These are phyloP conservation scores for Dryas integrifolia DNA, from an alignment of 331 rosid genomes.

Conservation along the genomic window DNA sequence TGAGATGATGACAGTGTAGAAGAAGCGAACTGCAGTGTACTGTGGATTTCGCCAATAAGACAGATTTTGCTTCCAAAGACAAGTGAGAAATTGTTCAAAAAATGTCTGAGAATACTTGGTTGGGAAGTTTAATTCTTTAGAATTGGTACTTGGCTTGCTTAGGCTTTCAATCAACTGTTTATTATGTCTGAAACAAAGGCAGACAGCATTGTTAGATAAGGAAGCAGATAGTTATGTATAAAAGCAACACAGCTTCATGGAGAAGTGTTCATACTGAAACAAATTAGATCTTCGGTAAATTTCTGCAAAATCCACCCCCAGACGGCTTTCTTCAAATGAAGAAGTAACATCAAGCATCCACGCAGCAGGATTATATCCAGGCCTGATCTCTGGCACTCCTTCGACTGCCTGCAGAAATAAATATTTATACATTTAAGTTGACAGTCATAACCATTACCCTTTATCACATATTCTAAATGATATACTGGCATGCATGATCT, in stretches of 20 bases:
- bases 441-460: not conserved
- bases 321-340: constrained; percentile 72
- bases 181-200: constrained; percentile 56
- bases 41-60: constrained; percentile 99
- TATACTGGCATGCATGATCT: constrained; percentile 25
- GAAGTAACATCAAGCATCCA: constrained; percentile 99
- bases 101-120: constrained; percentile 75
- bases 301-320: constrained; percentile 92
- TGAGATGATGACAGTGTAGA: constrained; percentile 88
- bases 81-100: constrained; percentile 85
- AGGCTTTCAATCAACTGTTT: constrained; percentile 71
- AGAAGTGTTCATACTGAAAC: constrained; percentile 57
- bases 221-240: constrained; percentile 8
- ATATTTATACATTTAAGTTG: constrained; percentile 9
- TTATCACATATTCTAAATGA: constrained; percentile 22
- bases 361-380: constrained; percentile 92
- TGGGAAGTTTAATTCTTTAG: constrained; percentile 78
- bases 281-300: constrained; percentile 75
- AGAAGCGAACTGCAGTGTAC: constrained; percentile 94
- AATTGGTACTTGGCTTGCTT: constrained; percentile 67
- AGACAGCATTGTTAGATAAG: constrained; percentile 24
- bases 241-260: constrained; percentile 18
- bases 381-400: constrained; percentile 74
- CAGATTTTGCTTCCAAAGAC: constrained; percentile 97
- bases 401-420: constrained; percentile 62